phyloP scores from a whole-genome alignment of 371 early-diverging fungal genomes.

The Apophysomyces trapeziformis region DNA sequence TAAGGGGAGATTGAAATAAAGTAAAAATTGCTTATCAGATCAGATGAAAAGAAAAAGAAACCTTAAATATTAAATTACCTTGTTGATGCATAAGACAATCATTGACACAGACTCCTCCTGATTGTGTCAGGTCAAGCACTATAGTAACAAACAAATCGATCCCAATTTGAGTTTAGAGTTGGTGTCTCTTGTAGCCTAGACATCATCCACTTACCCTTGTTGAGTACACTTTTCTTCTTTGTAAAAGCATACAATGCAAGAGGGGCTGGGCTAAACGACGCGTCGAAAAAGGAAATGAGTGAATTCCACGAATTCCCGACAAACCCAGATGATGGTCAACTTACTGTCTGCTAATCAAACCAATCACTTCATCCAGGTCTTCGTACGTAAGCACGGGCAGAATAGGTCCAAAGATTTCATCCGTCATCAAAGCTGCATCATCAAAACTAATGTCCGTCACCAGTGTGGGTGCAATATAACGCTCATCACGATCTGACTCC shows the following conservation, averaged over 20 bases:
- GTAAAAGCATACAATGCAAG: slow-evolving; percentile 74
- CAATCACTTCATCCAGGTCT: slow-evolving; percentile 74
- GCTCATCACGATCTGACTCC: slow-evolving; percentile 23
- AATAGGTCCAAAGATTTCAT: slow-evolving; percentile 85
- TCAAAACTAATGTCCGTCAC: slow-evolving; percentile 26
- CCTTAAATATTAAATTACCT: slow-evolving; percentile 31
- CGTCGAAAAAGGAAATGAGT: slow-evolving; percentile 5
- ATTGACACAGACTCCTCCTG: slow-evolving; percentile 83
- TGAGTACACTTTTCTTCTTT: slow-evolving; percentile 39
- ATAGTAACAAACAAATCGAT: neutral
- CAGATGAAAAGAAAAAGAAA: neutral
- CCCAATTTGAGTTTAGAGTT: neutral
- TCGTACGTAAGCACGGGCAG: slow-evolving; percentile 81
- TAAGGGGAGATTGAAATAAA: neutral
- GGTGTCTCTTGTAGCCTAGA: neutral
- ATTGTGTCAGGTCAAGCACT: slow-evolving; percentile 66
- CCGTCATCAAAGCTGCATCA: slow-evolving; percentile 39
- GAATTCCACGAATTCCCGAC: neutral
- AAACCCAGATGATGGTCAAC: neutral
- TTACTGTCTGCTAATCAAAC: slow-evolving; percentile 59
- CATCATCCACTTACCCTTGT: slow-evolving; percentile 26
- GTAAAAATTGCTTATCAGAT: neutral
- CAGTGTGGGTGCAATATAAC: slow-evolving; percentile 34
- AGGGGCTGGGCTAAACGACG: slow-evolving; percentile 57
- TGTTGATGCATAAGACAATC: slow-evolving; percentile 76